These are phyloP conservation scores for Phytophthora sp. DNA, from an alignment of 352 stramenopile genomes.

Conservation along the genomic window DNA sequence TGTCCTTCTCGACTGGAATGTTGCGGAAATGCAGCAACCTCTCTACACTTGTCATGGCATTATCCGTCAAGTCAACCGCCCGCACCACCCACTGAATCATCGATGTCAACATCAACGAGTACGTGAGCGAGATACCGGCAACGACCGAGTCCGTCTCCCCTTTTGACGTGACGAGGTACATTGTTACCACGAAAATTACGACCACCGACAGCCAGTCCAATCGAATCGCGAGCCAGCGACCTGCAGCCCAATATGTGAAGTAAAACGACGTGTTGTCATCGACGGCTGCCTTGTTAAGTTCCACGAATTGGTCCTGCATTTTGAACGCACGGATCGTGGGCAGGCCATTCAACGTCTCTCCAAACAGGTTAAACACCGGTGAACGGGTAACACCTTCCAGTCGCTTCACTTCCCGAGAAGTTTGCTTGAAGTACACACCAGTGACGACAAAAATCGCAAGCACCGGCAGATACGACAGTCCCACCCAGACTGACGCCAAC, in stretches of 20 bases:
- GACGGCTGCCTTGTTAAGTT: constrained; percentile 48
- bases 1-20: constrained; percentile 22
- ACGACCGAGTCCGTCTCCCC: constrained; percentile 15
- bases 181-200: constrained; percentile 72
- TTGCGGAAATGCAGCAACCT: constrained; percentile 23
- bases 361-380: constrained; percentile 92
- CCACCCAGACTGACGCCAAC: constrained; percentile 47
- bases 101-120: constrained; percentile 29
- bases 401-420: constrained; percentile 88
- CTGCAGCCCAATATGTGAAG: constrained; percentile 54
- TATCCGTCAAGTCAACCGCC: constrained; percentile 24
- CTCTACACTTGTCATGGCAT: constrained; percentile 28
- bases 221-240: constrained; percentile 94
- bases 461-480: constrained; percentile 65
- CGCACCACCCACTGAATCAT: constrained; percentile 28
- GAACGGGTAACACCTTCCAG: constrained; percentile 89
- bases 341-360: constrained; percentile 91
- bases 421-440: constrained; percentile 88
- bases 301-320: constrained; percentile 39
- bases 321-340: constrained; percentile 87
- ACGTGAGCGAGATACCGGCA: constrained; percentile 21
- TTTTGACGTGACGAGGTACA: constrained; percentile 51
- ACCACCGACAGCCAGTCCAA: constrained; percentile 67
- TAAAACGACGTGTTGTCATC: constrained; percentile 55
- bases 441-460: constrained; percentile 57